Conservation (phyloP, 2,329 filamentous ascomycete genomes). For the Myriosclerotinia duriaeana region DNA sequence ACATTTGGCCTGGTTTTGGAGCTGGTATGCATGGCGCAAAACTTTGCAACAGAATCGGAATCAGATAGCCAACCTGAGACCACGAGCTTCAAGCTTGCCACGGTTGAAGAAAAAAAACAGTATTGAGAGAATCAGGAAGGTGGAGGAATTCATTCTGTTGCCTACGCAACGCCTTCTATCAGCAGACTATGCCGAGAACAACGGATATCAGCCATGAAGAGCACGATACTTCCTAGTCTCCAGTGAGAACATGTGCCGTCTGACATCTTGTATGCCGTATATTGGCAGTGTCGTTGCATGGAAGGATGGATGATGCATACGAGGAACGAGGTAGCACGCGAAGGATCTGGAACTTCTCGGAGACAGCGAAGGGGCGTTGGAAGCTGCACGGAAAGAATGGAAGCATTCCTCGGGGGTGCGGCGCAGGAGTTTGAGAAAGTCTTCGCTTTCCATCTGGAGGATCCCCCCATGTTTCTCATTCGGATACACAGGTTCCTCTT, state of each 20-base stretch:
- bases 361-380: slow-evolving; percentile 12
- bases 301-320: slow-evolving; percentile 7
- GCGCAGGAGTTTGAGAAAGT: slow-evolving; percentile 18
- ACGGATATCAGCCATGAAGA: not conserved
- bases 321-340: slow-evolving; percentile 11
- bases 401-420: slow-evolving; percentile 7
- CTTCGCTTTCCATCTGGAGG: not conserved
- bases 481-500: slow-evolving; percentile 3
- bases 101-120: not conserved
- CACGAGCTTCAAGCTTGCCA: slow-evolving; percentile 3
- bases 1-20: slow-evolving; percentile 6
- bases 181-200: slow-evolving; percentile 19
- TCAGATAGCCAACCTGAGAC: not conserved
- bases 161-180: slow-evolving; percentile 2
- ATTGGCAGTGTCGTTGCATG: slow-evolving; percentile 13
- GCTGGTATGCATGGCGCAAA: not conserved
- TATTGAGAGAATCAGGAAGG: slow-evolving; percentile 19
- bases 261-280: slow-evolving; percentile 22
- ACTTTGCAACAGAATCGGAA: slow-evolving; percentile 1
- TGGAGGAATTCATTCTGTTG: slow-evolving; percentile 13
- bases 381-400: slow-evolving; percentile 9
- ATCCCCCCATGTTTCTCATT: slow-evolving; percentile 19
- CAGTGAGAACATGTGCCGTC: slow-evolving; percentile 19
- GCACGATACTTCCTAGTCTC: slow-evolving; percentile 3
- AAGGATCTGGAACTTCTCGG: slow-evolving; percentile 12